These are phyloP conservation scores for Eragrostis nindensis DNA, from an alignment of 176 grass and related monocot genomes.

Conservation along the genomic window DNA sequence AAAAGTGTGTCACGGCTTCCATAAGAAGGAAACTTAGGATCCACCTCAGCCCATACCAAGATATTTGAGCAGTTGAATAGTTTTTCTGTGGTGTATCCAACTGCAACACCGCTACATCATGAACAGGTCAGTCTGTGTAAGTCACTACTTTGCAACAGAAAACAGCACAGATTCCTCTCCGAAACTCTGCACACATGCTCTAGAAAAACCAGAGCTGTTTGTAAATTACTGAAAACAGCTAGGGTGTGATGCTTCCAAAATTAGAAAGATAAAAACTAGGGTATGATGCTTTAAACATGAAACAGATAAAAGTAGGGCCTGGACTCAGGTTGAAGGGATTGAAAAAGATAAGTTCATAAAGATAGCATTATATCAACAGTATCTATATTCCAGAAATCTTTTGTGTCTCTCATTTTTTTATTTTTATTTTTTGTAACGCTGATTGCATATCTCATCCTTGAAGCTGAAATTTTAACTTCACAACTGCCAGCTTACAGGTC, in stretches of 20 bases:
- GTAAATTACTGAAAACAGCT: not conserved
- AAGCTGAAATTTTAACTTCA: not conserved
- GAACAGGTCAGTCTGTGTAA: slow-evolving; percentile 37
- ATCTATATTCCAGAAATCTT: not conserved
- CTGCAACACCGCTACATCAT: slow-evolving; percentile 64
- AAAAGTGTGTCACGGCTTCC: slow-evolving; percentile 84
- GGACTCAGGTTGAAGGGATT: slow-evolving; percentile 1
- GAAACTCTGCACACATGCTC: slow-evolving; percentile 1
- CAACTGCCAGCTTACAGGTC: not conserved
- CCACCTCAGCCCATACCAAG: slow-evolving; percentile 78
- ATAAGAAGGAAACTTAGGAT: slow-evolving; percentile 73
- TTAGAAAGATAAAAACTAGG: no score
- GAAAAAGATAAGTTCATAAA: not conserved
- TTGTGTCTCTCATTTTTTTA: not conserved
- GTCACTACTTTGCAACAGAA: slow-evolving; percentile 4
- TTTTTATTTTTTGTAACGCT: no score
- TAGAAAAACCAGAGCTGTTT: not conserved
- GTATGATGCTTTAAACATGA: not conserved
- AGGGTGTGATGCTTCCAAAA: not conserved
- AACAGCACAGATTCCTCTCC: slow-evolving; percentile 16
- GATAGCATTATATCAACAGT: not conserved
- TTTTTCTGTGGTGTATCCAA: slow-evolving; percentile 81
- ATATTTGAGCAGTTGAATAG: slow-evolving; percentile 71
- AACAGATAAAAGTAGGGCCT: not conserved
- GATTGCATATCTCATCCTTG: not conserved